phyloP scores from a whole-genome alignment of 2,329 filamentous ascomycete genomes.

The Hymenotorrendiella dingleyae region DNA sequence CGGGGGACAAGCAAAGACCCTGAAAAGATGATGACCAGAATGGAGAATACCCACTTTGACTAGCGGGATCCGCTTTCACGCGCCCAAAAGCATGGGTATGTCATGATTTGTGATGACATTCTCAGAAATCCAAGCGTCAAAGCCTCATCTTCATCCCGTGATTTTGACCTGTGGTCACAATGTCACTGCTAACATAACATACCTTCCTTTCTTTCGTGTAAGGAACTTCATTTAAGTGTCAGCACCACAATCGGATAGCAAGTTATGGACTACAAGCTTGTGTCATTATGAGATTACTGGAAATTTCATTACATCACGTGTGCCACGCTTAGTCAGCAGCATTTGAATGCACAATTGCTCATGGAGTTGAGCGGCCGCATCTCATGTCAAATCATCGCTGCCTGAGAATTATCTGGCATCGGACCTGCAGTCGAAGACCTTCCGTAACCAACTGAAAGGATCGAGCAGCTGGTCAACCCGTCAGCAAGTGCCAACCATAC shows the following conservation, averaged over 20 bases:
- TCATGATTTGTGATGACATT: constrained; percentile 1
- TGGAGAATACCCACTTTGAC: constrained; percentile 21
- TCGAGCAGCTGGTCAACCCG: no score
- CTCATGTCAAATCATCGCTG: no score
- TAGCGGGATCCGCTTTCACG: constrained; percentile 3
- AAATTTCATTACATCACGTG: no score
- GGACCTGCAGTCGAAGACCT: no score
- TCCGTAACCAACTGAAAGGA: no score
- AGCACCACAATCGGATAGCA: neutral
- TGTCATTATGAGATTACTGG: no score
- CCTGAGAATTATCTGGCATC: no score
- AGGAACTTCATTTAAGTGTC: constrained; percentile 5
- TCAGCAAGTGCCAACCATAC: no score
- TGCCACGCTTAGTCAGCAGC: no score
- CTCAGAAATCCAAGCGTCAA: constrained; percentile 2
- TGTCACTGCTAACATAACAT: constrained; percentile 5
- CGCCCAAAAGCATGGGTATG: constrained; percentile 1
- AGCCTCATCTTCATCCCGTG: constrained; percentile 1
- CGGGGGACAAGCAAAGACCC: neutral
- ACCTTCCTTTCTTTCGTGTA: constrained; percentile 2
- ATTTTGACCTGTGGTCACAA: neutral
- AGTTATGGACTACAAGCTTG: no score
- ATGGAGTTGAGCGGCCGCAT: no score
- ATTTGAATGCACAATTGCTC: no score
- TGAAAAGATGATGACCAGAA: constrained; percentile 46